Base-by-base conservation (phyloP, 495 filamentous ascomycete species). In the Penicillium crystallinum region DNA sequence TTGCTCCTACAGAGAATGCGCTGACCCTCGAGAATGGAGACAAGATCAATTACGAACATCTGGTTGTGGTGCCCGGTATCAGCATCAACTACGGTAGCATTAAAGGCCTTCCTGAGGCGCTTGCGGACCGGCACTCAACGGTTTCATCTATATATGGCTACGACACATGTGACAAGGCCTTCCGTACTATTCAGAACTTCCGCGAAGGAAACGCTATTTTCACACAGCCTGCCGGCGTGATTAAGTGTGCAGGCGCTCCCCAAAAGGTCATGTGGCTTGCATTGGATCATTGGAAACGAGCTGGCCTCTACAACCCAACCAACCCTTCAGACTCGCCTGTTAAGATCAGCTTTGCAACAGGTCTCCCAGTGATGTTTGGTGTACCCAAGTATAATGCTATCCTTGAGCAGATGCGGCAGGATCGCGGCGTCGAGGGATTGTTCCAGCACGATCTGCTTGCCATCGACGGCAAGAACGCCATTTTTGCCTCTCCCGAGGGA, bases 241-340 rank as follows among this genome's bases (percentile, higher is more conserved):
- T 87, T 59, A 87, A 87, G 64, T 87, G 84, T 54, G 84, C 84
- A 2, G 84, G 84, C 23, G 84, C 83, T 0, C 84, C 84, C 7
- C 84, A 87, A 57, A 87, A 87, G 67, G 70, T 79, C 62, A 80
- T 86, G 82, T 87, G 84, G 84, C 77, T 87, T 25, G 83, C 84
- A 0, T 68, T 85, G 46, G 81, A 85, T 42, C 70, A 82, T 59
- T 87, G 84, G 84, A 77, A 80, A 66, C 64, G 68, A 22, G 74
- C 75, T 6, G 84, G 83, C 22, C 68, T 84, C 3, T 83, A 85
- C 63, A 71, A 81, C 49, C 62, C 73, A 6, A 49, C 46, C 22
- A 62, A 69, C 38, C 59, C 70, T 2, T 53, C 68, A 25, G 31
- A 34, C 6, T 83, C 81, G 0, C 63, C 78, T 5, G 78, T 86